Percentiles rank a stretch among this genome's conserved stretches.
Evolutionary conservation across 2,329 filamentous ascomycete species (phyloP).

Genomic region (Botrytis deweyae): DNA sequence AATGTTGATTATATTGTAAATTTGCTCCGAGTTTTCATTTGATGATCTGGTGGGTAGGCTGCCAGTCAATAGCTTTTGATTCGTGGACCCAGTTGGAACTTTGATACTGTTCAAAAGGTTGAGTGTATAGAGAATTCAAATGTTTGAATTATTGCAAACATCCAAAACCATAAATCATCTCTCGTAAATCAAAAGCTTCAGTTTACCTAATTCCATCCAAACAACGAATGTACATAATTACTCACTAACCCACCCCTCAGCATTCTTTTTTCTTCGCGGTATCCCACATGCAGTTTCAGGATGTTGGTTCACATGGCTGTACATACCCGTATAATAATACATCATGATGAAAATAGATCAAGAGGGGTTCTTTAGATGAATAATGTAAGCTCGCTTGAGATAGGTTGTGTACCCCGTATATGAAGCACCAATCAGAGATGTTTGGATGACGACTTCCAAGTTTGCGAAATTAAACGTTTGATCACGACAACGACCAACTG

Average conservation of each 20-base stretch:
- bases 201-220: background rate
- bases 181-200: background rate
- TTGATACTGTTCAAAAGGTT: too few species aligned
- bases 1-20: background rate
- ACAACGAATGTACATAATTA: background rate
- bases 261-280: too few species aligned
- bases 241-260: background rate
- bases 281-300: background rate
- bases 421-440: background rate
- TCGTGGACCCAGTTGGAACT: background rate
- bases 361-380: background rate
- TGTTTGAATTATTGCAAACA: too few species aligned
- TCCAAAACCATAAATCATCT: background rate
- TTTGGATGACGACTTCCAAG: background rate
- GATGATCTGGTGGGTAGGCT: background rate
- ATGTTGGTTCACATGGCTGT: background rate
- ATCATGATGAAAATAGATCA: conserved; percentile 1
- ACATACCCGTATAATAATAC: background rate
- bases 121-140: too few species aligned
- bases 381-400: conserved; percentile 4
- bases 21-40: background rate
- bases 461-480: background rate
- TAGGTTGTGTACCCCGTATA: background rate
- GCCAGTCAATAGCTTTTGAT: background rate
- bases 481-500: too few species aligned